A percentile compares a stretch with the other conserved stretches of the same genome.
Conservation (phyloP, 176 grass and related monocot species). For the Guadua angustifolia region DNA sequence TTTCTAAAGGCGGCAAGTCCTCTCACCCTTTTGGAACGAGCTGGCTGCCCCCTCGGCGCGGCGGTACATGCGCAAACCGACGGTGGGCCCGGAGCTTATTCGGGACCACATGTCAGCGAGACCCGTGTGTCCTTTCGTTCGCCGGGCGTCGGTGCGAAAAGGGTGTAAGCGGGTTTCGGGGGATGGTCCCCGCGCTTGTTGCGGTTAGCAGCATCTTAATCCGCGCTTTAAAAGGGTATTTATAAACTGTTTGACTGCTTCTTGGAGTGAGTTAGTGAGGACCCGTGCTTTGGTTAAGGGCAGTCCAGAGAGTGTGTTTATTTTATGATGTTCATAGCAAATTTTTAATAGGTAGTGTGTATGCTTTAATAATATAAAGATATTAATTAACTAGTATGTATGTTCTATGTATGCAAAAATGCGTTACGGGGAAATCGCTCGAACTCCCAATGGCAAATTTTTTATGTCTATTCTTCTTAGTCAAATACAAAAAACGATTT, state of each 20-base stretch:
- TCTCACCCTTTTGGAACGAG: slow-evolving; percentile 16
- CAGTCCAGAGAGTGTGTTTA: no score
- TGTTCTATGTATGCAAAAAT: no score
- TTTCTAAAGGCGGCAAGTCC: background rate
- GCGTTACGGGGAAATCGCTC: no score
- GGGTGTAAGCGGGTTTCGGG: background rate
- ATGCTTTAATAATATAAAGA: no score
- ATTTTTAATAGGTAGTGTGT: no score
- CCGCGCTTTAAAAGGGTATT: background rate
- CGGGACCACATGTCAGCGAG: slow-evolving; percentile 24
- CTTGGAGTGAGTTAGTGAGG: background rate
- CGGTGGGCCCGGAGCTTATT: no score
- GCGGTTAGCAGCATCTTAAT: slow-evolving; percentile 31
- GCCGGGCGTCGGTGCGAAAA: background rate
- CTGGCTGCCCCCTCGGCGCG: background rate
- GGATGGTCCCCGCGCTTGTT: background rate
- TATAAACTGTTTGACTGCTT: background rate
- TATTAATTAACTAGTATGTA: no score
- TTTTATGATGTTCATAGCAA: no score
- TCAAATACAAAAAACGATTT: no score
- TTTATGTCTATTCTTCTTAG: no score
- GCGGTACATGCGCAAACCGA: background rate
- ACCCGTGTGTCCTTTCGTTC: background rate
- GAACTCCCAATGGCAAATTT: no score
- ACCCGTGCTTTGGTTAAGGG: no score